Conservation (phyloP, 1,139 yeast species). For the Pneumocystis oryctolagi region DNA sequence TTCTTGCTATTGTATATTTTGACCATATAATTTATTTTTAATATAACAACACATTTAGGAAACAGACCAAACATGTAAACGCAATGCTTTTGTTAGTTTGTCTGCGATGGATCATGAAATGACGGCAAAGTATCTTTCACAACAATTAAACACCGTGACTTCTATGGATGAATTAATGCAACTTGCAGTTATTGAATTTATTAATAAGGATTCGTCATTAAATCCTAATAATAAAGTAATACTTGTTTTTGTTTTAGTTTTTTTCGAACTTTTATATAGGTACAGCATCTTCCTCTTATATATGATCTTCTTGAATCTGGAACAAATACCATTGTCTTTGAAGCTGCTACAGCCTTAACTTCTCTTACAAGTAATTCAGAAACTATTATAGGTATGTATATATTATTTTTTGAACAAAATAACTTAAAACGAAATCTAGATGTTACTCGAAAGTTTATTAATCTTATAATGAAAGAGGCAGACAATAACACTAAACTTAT, state of each 20-base stretch:
- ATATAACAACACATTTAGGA: conserved; percentile 58
- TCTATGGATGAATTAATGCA: conserved; percentile 75
- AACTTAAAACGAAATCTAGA: conserved; percentile 31
- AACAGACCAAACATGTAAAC: conserved; percentile 82
- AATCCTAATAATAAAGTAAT: conserved; percentile 8
- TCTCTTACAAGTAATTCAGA: conserved; percentile 54
- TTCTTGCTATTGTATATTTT: not conserved
- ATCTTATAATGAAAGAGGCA: conserved; percentile 76
- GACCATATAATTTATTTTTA: conserved; percentile 26
- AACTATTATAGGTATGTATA: conserved; percentile 32
- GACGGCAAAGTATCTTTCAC: conserved; percentile 70
- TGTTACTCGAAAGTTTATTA: conserved; percentile 70
- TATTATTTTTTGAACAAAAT: not conserved
- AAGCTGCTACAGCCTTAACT: conserved; percentile 78
- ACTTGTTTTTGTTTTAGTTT: conserved; percentile 49
- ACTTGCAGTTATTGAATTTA: conserved; percentile 79
- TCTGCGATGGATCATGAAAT: conserved; percentile 71
- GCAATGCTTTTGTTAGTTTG: conserved; percentile 87
- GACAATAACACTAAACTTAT: conserved; percentile 89
- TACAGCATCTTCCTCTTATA: conserved; percentile 43
- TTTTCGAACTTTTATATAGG: conserved; percentile 59
- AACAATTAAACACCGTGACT: conserved; percentile 46
- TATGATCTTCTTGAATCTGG: conserved; percentile 58
- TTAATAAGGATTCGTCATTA: conserved; percentile 60
- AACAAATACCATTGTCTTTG: conserved; percentile 70